phyloP scores from a whole-genome alignment of 2,329 filamentous ascomycete genomes.

The Fonsecaea pugnacius region DNA sequence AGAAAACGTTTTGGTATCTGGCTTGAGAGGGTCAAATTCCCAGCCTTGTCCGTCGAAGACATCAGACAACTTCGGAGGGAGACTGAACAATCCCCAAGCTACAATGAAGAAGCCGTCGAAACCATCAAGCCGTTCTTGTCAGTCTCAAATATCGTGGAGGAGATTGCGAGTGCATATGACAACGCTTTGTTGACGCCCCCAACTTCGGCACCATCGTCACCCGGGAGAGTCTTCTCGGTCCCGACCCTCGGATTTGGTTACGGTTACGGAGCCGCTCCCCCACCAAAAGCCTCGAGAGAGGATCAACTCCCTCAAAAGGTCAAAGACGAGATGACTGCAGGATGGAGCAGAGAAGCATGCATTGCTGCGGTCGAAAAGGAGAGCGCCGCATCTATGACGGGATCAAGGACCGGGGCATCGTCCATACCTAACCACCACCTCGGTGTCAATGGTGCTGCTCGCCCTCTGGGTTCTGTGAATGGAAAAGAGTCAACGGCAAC shows the following conservation, averaged over 20 bases:
- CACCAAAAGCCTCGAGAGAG: slow-evolving; percentile 43
- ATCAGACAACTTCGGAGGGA: slow-evolving; percentile 57
- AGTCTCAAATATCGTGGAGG: slow-evolving; percentile 71
- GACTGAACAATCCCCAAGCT: slow-evolving; percentile 47
- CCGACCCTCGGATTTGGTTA: slow-evolving; percentile 61
- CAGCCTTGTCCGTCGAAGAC: slow-evolving; percentile 66
- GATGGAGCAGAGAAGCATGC: slow-evolving; percentile 79
- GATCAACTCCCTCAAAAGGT: slow-evolving; percentile 68
- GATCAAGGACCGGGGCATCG: slow-evolving; percentile 67
- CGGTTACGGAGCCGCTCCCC: slow-evolving; percentile 47
- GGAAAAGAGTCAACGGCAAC: slow-evolving; percentile 37
- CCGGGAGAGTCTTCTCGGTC: slow-evolving; percentile 66
- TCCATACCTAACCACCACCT: slow-evolving; percentile 38
- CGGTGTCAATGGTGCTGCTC: slow-evolving; percentile 32
- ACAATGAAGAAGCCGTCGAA: slow-evolving; percentile 61
- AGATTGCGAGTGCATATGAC: slow-evolving; percentile 73
- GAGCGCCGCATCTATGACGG: slow-evolving; percentile 72
- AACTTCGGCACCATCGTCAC: slow-evolving; percentile 71
- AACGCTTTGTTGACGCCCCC: slow-evolving; percentile 66
- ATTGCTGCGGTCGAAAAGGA: slow-evolving; percentile 69
- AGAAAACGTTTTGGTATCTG: slow-evolving; percentile 77
- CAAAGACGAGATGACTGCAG: slow-evolving; percentile 74
- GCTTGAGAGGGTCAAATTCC: slow-evolving; percentile 74
- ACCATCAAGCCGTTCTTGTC: slow-evolving; percentile 76
- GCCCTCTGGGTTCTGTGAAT: slow-evolving; percentile 25